These are phyloP conservation scores for Mucor circinelloides DNA, from an alignment of 371 early-diverging fungal species.

Conservation along the genomic window DNA sequence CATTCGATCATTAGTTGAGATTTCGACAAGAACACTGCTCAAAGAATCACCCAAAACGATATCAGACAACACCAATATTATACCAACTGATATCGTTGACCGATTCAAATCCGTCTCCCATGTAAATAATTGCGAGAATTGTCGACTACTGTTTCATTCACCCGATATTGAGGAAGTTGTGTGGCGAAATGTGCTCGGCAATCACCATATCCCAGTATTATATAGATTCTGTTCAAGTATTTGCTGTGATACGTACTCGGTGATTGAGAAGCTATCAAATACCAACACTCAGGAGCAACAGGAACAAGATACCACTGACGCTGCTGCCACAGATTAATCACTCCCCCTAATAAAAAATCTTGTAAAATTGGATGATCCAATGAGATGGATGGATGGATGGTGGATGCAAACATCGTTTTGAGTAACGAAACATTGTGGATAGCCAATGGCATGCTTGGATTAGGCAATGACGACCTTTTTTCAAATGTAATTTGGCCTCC, in stretches of 20 bases:
- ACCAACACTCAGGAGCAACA: background rate
- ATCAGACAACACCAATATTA: background rate
- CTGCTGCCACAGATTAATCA: background rate
- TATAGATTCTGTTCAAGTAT: conserved; percentile 40
- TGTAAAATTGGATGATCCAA: conserved; percentile 13
- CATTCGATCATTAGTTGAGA: conserved; percentile 27
- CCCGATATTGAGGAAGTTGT: conserved; percentile 27
- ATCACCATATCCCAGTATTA: conserved; percentile 28
- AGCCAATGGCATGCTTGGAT: background rate
- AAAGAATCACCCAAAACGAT: conserved; percentile 1
- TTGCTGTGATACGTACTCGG: conserved; percentile 16
- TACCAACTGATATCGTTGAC: conserved; percentile 16
- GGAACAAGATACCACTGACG: background rate
- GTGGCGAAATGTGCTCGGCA: conserved; percentile 29
- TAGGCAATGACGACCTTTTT: conserved; percentile 3
- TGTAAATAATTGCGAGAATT: conserved; percentile 30
- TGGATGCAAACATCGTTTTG: background rate
- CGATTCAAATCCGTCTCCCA: conserved; percentile 23
- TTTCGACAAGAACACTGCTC: conserved; percentile 19
- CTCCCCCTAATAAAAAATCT: background rate
- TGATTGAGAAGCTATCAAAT: background rate
- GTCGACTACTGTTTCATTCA: conserved; percentile 19
- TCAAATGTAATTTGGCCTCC: conserved; percentile 3
- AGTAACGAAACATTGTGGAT: background rate
- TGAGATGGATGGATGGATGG: conserved; percentile 25